Evolutionary conservation across 2,329 filamentous ascomycete genomes (phyloP).

Genomic region (Cercospora sp.): DNA sequence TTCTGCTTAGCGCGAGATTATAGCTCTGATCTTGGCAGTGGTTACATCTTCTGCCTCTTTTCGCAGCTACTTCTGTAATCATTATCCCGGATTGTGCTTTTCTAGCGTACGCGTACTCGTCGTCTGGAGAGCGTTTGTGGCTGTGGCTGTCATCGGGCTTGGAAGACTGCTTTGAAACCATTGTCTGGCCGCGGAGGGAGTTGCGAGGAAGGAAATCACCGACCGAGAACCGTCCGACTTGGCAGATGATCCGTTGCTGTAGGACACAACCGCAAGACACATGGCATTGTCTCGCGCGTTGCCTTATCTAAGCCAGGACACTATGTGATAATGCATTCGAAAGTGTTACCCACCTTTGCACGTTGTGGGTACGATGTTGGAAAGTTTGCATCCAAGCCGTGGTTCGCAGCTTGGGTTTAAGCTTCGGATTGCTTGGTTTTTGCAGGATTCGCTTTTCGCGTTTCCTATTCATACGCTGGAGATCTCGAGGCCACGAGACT

Average conservation of each 20-base stretch:
- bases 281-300: not conserved
- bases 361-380: not conserved
- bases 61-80: not conserved
- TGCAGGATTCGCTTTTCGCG: not conserved
- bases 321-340: not conserved
- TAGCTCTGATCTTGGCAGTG: not conserved
- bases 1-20: not conserved
- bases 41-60: not conserved
- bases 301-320: not conserved
- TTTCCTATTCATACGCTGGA: not conserved
- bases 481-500: not conserved
- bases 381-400: not conserved
- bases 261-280: not conserved
- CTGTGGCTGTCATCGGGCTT: not conserved
- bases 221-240: slow-evolving; percentile 5
- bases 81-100: not conserved
- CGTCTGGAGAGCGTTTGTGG: not conserved
- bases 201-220: not conserved
- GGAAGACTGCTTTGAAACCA: not conserved
- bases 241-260: not conserved
- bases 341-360: not conserved
- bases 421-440: not conserved
- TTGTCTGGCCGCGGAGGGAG: not conserved
- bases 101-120: not conserved
- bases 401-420: slow-evolving; percentile 3